Evolutionary conservation across 2,329 filamentous ascomycete species (phyloP), one percentile per base, ranked within the genome.

Genomic region (Mariannaea elegans): DNA sequence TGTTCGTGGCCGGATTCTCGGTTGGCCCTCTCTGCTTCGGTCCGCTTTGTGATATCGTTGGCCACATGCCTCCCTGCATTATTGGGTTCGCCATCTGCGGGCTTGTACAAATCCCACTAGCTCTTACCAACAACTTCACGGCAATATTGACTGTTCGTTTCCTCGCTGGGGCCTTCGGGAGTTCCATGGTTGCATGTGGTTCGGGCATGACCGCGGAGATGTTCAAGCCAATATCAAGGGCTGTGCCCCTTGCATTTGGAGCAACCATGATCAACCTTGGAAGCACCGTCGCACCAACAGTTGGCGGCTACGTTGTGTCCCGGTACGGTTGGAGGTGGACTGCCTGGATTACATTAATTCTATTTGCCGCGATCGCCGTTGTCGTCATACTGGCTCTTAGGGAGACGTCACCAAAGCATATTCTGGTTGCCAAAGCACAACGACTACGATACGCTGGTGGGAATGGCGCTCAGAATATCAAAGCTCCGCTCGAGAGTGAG

Each of bases 151-250:
- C 45, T 16, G 44, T 39, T 14, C 50, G 50, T 2, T 53, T 53
- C n/a, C 16, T 53, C 2, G 32, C 50, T 3, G 50, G 50, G 2
- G 50, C 50, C 9, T 53, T 53, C 19, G 50, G 50, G 9, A 53
- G 50, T 12, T 39, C 50, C 3, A 53, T 53, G 50, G 27, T 53
- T 16, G 50, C 50, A n/a, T 53, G 50, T 16, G 50, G 50, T 19
- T 53, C 50, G 13, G 50, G 50, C n/a, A 53, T 53, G 50, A 53
- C 50, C 8, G 50, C 50, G 14, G 50, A 53, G 39, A 2, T 53
- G 19, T 53, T 45, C 31, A 42, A 45, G 14, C 50, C 50, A 3
- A 42, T 53, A 8, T 29, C 50, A 2, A 19, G 50, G 23, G 50
- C 50, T 7, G 42, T 53, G 31, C 24, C 50, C 2, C 6, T 53